Conservation (phyloP, 305 asterid genomes). For the Striga hermonthica region DNA sequence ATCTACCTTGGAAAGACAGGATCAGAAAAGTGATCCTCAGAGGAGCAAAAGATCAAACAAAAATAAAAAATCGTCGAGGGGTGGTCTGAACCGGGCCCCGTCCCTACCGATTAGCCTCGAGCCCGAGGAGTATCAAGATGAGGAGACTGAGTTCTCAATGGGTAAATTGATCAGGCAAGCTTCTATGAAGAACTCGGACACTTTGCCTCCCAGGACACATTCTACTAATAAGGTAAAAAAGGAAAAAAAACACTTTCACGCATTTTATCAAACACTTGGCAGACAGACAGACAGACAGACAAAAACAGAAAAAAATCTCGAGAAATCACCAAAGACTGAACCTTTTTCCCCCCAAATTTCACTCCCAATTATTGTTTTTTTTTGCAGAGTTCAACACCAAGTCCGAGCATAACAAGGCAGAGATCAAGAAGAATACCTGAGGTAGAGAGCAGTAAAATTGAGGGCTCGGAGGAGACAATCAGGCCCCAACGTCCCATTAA, state of each 20-base stretch:
- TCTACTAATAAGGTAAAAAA: slow-evolving; percentile 35
- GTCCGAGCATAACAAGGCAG: slow-evolving; percentile 36
- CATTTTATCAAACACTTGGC: slow-evolving; percentile 11
- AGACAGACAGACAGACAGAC: too few relatives aligned
- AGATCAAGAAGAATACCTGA: slow-evolving; percentile 38
- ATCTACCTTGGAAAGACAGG: neutral
- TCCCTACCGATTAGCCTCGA: slow-evolving; percentile 42
- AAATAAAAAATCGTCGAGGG: slow-evolving; percentile 4
- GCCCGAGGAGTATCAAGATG: slow-evolving; percentile 33
- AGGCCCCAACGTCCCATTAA: slow-evolving; percentile 25
- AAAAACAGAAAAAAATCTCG: neutral
- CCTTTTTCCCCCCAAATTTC: too few relatives aligned
- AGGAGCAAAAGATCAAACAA: slow-evolving; percentile 26
- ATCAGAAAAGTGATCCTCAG: slow-evolving; percentile 14
- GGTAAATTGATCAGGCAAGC: slow-evolving; percentile 65
- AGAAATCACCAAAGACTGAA: too few relatives aligned
- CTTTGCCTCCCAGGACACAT: slow-evolving; percentile 35
- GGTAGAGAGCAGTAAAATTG: slow-evolving; percentile 28
- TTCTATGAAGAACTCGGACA: slow-evolving; percentile 39
- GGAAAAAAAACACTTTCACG: neutral
- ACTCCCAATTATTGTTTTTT: neutral
- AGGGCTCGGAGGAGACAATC: slow-evolving; percentile 18
- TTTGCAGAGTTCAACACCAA: slow-evolving; percentile 41
- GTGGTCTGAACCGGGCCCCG: slow-evolving; percentile 33
- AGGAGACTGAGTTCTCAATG: slow-evolving; percentile 51